These are phyloP conservation scores for Drosera capensis DNA, from an alignment of 148 eudicot species.

Conservation along the genomic window DNA sequence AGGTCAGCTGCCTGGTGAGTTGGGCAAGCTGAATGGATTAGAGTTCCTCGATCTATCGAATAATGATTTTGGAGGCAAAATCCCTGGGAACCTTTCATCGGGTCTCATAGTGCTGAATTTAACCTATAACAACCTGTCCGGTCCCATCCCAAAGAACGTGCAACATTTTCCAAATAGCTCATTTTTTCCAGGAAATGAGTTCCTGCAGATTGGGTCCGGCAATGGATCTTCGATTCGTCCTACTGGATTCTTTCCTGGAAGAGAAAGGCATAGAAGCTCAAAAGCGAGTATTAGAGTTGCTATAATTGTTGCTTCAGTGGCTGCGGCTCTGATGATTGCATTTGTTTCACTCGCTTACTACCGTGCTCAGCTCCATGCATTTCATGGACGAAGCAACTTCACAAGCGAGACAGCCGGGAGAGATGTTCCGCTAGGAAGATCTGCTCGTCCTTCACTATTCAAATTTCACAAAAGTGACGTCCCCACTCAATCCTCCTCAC, in stretches of 20 bases:
- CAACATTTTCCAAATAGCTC: constrained; percentile 37
- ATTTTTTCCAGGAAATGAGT: constrained; percentile 67
- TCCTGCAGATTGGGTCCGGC: constrained; percentile 19
- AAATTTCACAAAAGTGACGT: constrained; percentile 35
- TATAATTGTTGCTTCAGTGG: constrained; percentile 59
- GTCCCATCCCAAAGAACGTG: constrained; percentile 54
- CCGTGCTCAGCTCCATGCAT: constrained; percentile 44
- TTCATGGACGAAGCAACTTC: constrained; percentile 38
- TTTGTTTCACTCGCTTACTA: constrained; percentile 67
- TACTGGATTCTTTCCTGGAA: constrained; percentile 1
- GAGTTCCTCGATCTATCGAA: constrained; percentile 69
- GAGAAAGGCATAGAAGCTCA: constrained; percentile 16
- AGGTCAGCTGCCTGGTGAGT: constrained; percentile 49
- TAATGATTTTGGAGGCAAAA: constrained; percentile 46
- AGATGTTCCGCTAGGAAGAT: constrained; percentile 48
- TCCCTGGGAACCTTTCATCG: constrained; percentile 59
- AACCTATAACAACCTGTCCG: constrained; percentile 53
- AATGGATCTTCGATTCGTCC: constrained; percentile 5
- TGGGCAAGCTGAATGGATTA: constrained; percentile 43
- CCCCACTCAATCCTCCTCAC: constrained; percentile 36
- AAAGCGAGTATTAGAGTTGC: constrained; percentile 51
- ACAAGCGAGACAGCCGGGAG: constrained; percentile 27
- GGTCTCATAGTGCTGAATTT: constrained; percentile 44
- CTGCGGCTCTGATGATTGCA: constrained; percentile 72
- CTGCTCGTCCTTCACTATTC: constrained; percentile 49